phyloP scores from a whole-genome alignment of 345 rosid species.

The Angophora floribunda region DNA sequence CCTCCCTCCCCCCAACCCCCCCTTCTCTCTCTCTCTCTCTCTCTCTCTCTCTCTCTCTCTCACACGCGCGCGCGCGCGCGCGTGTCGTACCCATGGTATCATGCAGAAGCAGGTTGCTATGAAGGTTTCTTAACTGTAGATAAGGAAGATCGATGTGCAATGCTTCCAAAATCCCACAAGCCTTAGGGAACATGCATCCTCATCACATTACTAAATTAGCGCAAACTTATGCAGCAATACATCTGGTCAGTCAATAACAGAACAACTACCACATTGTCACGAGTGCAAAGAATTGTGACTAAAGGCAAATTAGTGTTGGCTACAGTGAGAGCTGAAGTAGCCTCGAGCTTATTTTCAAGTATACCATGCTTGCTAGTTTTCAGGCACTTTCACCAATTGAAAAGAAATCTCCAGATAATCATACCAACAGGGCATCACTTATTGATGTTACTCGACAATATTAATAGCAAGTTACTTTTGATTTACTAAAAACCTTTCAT shows the following conservation, averaged over 20 bases:
- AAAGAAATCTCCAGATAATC: neutral
- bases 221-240: neutral
- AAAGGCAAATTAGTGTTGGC: neutral
- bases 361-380: neutral
- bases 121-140: neutral
- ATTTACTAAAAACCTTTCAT: neutral
- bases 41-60: neutral
- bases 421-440: neutral
- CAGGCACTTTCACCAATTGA: neutral
- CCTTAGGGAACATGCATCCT: neutral
- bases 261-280: neutral
- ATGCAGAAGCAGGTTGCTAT: neutral
- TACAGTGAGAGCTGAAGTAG: neutral
- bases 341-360: neutral
- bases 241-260: neutral
- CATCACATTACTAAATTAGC: neutral
- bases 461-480: neutral
- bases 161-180: neutral
- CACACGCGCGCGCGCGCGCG: no score
- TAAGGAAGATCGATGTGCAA: neutral
- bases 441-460: neutral
- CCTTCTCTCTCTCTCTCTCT: neutral
- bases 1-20: neutral
- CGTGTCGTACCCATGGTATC: neutral
- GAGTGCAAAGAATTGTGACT: neutral